phyloP scores from a whole-genome alignment of 1,139 yeast genomes.

The Candida sp. region DNA sequence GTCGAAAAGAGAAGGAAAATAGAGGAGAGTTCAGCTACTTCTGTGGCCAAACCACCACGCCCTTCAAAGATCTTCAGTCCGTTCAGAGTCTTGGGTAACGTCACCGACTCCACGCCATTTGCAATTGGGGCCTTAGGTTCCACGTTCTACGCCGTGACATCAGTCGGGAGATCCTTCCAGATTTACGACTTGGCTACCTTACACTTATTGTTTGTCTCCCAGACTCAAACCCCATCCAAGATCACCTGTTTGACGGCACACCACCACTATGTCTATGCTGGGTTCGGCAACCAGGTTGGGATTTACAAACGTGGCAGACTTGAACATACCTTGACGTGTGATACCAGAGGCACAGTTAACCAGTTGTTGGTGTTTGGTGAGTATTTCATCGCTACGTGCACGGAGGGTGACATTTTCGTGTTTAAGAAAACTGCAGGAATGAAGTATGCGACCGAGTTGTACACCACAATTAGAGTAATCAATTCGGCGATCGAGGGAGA shows the following conservation, averaged over 20 bases:
- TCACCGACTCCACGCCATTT: conserved; percentile 80
- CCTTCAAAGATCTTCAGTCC: conserved; percentile 48
- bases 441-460: conserved; percentile 64
- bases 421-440: conserved; percentile 58
- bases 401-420: conserved; percentile 60
- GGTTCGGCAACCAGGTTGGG: conserved; percentile 73
- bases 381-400: conserved; percentile 62
- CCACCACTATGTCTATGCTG: conserved; percentile 84
- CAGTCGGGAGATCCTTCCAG: conserved; percentile 90
- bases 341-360: conserved; percentile 39
- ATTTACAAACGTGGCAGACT: conserved; percentile 83
- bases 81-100: conserved; percentile 62
- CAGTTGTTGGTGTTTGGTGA: conserved; percentile 78
- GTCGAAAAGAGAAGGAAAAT: conserved; percentile 32
- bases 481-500: conserved; percentile 65
- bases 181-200: conserved; percentile 92
- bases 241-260: conserved; percentile 81
- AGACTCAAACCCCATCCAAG: conserved; percentile 69
- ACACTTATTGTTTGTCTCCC: conserved; percentile 87
- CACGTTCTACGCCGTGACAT: conserved; percentile 85
- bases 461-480: conserved; percentile 61
- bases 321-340: conserved; percentile 55
- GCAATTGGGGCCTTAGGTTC: conserved; percentile 90
- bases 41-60: conserved; percentile 10
- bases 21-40: conserved; percentile 8